Evolutionary conservation across 2,329 filamentous ascomycete genomes (phyloP), one percentile per base, ranked within the genome.

Genomic region (Passalora sequoiae): DNA sequence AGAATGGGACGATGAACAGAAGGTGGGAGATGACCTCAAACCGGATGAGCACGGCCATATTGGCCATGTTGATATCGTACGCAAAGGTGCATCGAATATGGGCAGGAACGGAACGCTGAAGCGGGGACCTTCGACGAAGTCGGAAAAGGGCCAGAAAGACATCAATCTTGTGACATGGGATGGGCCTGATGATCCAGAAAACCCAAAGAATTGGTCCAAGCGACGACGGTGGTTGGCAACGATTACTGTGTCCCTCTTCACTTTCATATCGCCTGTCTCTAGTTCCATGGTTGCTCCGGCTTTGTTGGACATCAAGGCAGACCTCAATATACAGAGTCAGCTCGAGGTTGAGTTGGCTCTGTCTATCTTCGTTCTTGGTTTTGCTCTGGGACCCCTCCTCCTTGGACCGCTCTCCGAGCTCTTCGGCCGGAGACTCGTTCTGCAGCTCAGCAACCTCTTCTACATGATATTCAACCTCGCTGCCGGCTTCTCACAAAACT

Each of bases 151-250:
- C 16, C 59, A 62, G 46, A 61, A 61, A 37, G 60, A 63, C 17
- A 46, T 51, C 47, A 61, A 62, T 38, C 49, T 63, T 2, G 69
- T 73, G 1, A 67, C 65, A 1, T 74, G 70, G 70, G 70, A 72
- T 43, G 63, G 65, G 2, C 61, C 67, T 4, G 60, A 70, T 21
- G 71, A 74, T 46, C 67, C 66, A 8, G 59, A 58, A 17, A 73
- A 74, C 38, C 71, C 71, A 1, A 70, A 71, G 49, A 72, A 72
- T 43, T 72, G 69, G 69, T 54, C 58, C 2, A 63, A 63, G 45
- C 61, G 59, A 41, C 57, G 63, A 21, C 71, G 71, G 54, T 72
- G 70, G 70, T 56, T 64, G 16, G 67, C 66, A 1, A 71, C 69
- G 0, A 50, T 70, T 28, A 65, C 71, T 21, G 67, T 71, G 2